Conservation (phyloP, 441 rosid species). For the Jatropha podagrica region DNA sequence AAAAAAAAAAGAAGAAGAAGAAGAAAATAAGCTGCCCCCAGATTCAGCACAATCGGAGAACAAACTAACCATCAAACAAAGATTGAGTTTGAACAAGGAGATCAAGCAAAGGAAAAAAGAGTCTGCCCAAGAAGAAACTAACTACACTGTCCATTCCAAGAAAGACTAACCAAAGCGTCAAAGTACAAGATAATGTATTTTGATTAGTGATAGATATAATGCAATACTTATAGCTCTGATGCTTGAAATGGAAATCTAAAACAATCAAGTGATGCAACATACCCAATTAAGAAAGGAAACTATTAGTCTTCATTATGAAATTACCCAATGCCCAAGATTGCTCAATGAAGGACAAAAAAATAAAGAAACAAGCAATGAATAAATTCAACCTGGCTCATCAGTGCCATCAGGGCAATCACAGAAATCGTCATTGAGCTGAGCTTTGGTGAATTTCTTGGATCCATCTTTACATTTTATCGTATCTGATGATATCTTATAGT, state of each 20-base stretch:
- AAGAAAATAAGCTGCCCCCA: neutral
- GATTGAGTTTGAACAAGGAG: neutral
- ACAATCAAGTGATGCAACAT: neutral
- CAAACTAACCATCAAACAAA: neutral
- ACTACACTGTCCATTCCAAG: neutral
- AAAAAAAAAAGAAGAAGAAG: neutral
- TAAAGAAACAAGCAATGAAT: neutral
- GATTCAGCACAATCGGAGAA: neutral
- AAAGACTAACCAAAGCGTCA: neutral
- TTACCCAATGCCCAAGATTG: neutral
- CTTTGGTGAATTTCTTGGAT: conserved; percentile 67
- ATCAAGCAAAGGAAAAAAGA: neutral
- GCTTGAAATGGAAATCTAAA: neutral
- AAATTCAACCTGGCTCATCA: conserved; percentile 75
- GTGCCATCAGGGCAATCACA: conserved; percentile 92
- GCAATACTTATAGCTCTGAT: neutral
- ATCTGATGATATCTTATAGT: conserved; percentile 48
- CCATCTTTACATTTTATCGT: conserved; percentile 79
- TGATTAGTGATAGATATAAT: neutral
- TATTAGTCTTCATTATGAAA: neutral
- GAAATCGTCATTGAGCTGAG: conserved; percentile 88
- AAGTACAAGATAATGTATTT: neutral
- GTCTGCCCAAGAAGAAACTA: neutral
- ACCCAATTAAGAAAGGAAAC: neutral
- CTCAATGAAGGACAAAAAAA: neutral